These are phyloP conservation scores for Cyberlindnera bimundalis DNA, from an alignment of 805 yeast species.

Conservation along the genomic window DNA sequence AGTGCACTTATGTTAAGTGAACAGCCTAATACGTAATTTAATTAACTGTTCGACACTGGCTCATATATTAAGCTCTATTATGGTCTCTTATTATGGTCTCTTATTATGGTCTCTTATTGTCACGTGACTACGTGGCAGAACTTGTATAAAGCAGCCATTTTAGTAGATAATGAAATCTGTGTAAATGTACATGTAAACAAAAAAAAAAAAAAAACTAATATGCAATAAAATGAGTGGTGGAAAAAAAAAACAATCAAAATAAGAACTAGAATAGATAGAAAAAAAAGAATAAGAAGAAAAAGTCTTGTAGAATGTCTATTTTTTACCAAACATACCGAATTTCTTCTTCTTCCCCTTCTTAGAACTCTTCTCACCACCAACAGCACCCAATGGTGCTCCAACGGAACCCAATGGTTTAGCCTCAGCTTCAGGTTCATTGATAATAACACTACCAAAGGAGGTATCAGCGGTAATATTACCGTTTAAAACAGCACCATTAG, in stretches of 20 bases:
- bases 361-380: slow-evolving; percentile 3
- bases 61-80: too few relatives aligned
- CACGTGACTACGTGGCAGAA: not conserved
- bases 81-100: too few relatives aligned
- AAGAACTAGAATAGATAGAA: not conserved
- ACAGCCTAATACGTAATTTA: too few relatives aligned
- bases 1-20: too few relatives aligned
- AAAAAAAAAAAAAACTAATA: too few relatives aligned
- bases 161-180: not conserved
- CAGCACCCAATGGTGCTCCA: slow-evolving; percentile 6
- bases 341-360: slow-evolving; percentile 19
- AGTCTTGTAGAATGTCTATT: too few relatives aligned
- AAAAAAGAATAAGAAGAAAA: not conserved
- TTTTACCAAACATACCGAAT: slow-evolving; percentile 19
- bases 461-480: slow-evolving; percentile 8
- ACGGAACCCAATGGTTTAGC: slow-evolving; percentile 13
- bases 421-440: slow-evolving; percentile 5
- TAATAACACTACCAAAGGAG: slow-evolving; percentile 7
- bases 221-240: too few relatives aligned
- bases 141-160: not conserved
- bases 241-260: not conserved
- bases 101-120: too few relatives aligned
- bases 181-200: not conserved
- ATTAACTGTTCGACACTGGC: too few relatives aligned
- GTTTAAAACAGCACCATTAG: not conserved